A percentile compares a stretch with the other conserved stretches of the same genome.
These are phyloP conservation scores for Marsdenia floribunda DNA, from an alignment of 257 asterid species.

Conservation along the genomic window DNA sequence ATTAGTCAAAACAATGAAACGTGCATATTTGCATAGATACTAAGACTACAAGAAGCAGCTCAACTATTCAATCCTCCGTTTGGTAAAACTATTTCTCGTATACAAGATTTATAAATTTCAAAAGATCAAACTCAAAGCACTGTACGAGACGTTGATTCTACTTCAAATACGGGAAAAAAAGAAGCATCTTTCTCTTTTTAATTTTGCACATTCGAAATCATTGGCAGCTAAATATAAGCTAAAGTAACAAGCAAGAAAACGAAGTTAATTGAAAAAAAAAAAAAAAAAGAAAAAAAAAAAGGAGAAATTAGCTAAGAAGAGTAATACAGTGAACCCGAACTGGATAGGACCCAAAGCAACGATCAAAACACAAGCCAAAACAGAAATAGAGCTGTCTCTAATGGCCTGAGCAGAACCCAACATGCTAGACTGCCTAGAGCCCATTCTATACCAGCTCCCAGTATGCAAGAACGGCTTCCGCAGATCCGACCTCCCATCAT, in stretches of 20 bases:
- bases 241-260: background rate
- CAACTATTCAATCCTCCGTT: background rate
- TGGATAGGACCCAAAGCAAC: slow-evolving; percentile 92
- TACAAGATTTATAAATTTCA: background rate
- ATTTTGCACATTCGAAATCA: background rate
- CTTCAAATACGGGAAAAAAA: background rate
- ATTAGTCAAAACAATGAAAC: slow-evolving; percentile 11
- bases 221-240: background rate
- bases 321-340: slow-evolving; percentile 82
- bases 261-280: background rate
- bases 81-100: background rate
- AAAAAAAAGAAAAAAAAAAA: no score
- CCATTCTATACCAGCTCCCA: slow-evolving; percentile 94
- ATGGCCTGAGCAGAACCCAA: slow-evolving; percentile 78
- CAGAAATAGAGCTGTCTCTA: slow-evolving; percentile 73
- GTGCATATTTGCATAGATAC: background rate
- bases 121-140: background rate
- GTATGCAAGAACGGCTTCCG: slow-evolving; percentile 86
- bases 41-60: background rate
- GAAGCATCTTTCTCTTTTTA: background rate
- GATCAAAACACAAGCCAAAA: slow-evolving; percentile 80
- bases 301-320: slow-evolving; percentile 11
- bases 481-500: slow-evolving; percentile 65
- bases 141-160: background rate
- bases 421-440: slow-evolving; percentile 79